Base-by-base conservation (phyloP, 176 grass and related monocot genomes). In the Musa acuminata region DNA sequence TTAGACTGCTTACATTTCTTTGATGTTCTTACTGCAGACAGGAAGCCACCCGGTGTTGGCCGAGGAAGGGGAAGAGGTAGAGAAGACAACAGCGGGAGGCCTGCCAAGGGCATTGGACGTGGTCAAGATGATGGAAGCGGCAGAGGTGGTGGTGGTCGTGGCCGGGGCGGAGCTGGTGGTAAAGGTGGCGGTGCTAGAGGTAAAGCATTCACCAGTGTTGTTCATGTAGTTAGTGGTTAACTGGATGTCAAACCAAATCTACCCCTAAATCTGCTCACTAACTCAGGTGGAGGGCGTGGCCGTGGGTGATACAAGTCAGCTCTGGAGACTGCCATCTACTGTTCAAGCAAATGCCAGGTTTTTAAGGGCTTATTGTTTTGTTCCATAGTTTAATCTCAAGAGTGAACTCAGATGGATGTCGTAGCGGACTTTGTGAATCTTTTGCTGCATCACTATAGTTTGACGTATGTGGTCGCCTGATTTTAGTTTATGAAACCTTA, bases 1-100 rank as follows among this genome's bases (percentile, higher is more conserved):
- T 70, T 53, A 64, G 22, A 49, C 60, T 68, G 55, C 24, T 68
- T 72, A 23, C 77, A 13, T 59, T 80, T 22, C 43, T 78, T 55
- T 69, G 17, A 58, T 77, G n/a, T 86, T 24, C 23, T 69, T 70
- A 2, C 27, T 50, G 78, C 88, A 98, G 94, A 98, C 82, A 89
- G 94, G 88, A 98, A 82, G 72, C 94, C 94, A 59, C 94, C 94
- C 0, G 94, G 94, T 78, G 94, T 98, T 70, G 94, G 94, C 49
- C 90, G 90, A 0, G 94, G 94, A 83, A 91, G 94, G 81, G 94
- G 94, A 66, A 92, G 93, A 54, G 87, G 87, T 29, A 79, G 84
- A 8, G 90, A 84, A 53, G 69, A 80, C 8, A 20, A 14, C 13
- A 2, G 80, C 49, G 89, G 91, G 49, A 83, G 85, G 62, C 75